phyloP scores from a whole-genome alignment of 2,329 filamentous ascomycete species.

The Monilinia fructicola region DNA sequence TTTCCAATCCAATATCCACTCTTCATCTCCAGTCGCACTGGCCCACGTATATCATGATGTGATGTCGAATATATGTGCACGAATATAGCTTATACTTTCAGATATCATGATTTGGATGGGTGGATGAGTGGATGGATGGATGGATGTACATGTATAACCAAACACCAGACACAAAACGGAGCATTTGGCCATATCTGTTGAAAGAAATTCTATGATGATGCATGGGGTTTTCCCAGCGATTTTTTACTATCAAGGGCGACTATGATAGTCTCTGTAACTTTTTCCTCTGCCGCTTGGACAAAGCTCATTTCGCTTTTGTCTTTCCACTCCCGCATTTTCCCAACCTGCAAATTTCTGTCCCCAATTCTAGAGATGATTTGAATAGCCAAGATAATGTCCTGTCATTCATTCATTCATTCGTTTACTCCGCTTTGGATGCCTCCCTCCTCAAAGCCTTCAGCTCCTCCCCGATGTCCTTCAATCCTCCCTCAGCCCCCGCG shows the following conservation, averaged over 20 bases:
- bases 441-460: conserved; percentile 6
- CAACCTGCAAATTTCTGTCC: not conserved
- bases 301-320: not conserved
- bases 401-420: too few species aligned
- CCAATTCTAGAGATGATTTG: not conserved
- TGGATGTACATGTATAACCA: too few species aligned
- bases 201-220: not conserved
- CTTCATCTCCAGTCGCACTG: not conserved
- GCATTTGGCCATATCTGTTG: not conserved
- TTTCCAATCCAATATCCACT: not conserved
- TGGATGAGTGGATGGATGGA: not conserved
- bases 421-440: not conserved
- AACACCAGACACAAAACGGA: not conserved
- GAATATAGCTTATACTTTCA: too few species aligned
- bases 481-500: not conserved
- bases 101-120: too few species aligned
- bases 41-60: too few species aligned
- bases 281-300: not conserved
- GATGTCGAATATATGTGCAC: too few species aligned
- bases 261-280: not conserved
- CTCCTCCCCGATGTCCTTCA: conserved; percentile 1
- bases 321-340: not conserved
- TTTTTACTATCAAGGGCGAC: not conserved
- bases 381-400: not conserved
- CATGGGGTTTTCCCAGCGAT: too few species aligned